Evolutionary conservation across 345 rosid species (phyloP), one percentile per base, ranked within the genome.

Genomic region (Melastoma malabathricum): DNA sequence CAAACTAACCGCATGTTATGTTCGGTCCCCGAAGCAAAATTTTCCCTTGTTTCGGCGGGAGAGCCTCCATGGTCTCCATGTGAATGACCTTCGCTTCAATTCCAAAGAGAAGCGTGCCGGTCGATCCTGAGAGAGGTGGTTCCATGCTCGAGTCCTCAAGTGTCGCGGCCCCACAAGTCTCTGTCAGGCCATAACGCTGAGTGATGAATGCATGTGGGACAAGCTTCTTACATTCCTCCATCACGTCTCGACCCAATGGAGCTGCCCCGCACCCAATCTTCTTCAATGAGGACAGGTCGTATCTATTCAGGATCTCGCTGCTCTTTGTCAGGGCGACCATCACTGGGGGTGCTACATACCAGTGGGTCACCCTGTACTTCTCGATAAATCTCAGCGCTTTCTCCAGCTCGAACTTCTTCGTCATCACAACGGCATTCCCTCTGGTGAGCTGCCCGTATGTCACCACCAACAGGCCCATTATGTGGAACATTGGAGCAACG

Each of bases 161-260:
- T 4, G 80, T 59, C 20, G 69, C 12, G 18, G 68, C 17, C 9
- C 70, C 75, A 34, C 68, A 44, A 18, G 72, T 58, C 64, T 75
- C 80, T 8, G 76, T 71, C 76, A 71, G 63, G 13, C 76, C 76
- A 47, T 71, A 68, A 7, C 72, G n/a, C n/a, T n/a, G n/a, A n/a
- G n/a, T n/a, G n/a, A n/a, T n/a, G n/a, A n/a, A n/a, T n/a, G n/a
- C n/a, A 44, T 60, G 47, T 27, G 82, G 70, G 19, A 76, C 19
- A 17, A 23, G 56, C 54, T 50, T 50, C 1, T 62, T 22, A 27
- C 71, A 61, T 14, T 65, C 72, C 20, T 56, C 59, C 64, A 76
- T 72, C 17, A 72, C 44, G 23, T 76, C 78, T 18, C 68, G 64
- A 34, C 78, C 59, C 54, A 76, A 23, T 15, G 81, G 78, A 22